Evolutionary conservation across 305 asterid genomes (phyloP).

Genomic region (Plantago coronopus): DNA sequence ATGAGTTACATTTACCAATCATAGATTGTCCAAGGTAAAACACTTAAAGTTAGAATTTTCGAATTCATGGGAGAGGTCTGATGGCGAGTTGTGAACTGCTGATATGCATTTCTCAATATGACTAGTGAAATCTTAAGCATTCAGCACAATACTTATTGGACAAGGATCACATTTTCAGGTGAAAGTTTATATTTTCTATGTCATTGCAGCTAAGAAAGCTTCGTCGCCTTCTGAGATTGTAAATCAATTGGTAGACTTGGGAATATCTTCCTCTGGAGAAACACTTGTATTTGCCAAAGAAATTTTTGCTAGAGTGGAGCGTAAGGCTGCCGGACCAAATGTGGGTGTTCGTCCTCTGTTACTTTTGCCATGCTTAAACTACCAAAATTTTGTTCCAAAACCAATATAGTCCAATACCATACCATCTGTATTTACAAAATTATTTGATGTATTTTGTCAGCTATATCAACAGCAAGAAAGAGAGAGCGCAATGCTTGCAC

Average conservation of each 20-base stretch:
- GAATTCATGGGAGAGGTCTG: no score
- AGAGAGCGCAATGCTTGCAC: slow-evolving; percentile 64
- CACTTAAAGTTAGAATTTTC: no score
- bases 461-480: slow-evolving; percentile 65
- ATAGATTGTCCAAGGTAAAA: no score
- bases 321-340: slow-evolving; percentile 65
- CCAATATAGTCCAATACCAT: slow-evolving; percentile 3
- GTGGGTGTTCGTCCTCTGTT: slow-evolving; percentile 32
- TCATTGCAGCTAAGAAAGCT: slow-evolving; percentile 70
- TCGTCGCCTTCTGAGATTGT: slow-evolving; percentile 78
- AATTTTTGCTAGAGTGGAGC: slow-evolving; percentile 71
- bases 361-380: no score
- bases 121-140: no score
- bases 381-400: no score
- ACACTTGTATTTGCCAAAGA: slow-evolving; percentile 62
- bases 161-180: no score
- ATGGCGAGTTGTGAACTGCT: no score
- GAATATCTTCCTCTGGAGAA: slow-evolving; percentile 59
- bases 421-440: slow-evolving; percentile 3
- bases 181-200: neutral
- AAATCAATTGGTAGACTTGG: slow-evolving; percentile 52
- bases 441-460: slow-evolving; percentile 26
- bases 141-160: no score
- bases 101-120: no score
- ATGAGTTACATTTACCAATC: no score